phyloP scores from a whole-genome alignment of 1,284 basidiomycete genomes.

The Tremellales sp. region DNA sequence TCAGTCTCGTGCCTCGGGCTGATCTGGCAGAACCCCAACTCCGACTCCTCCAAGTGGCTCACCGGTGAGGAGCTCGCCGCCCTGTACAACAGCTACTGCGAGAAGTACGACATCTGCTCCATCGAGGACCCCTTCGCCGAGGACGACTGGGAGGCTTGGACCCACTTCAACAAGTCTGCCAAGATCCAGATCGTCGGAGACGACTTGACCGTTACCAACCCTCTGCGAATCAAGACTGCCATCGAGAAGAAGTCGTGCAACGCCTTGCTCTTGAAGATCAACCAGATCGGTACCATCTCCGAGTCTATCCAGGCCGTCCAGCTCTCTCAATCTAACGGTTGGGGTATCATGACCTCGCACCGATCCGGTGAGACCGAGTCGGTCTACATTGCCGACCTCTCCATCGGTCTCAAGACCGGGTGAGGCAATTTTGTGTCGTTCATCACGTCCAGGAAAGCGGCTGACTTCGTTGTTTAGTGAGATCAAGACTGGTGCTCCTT shows the following conservation, averaged over 20 bases:
- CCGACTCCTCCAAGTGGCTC: conserved; percentile 94
- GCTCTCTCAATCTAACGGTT: conserved; percentile 91
- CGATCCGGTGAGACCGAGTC: conserved; percentile 96
- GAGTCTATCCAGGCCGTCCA: conserved; percentile 85
- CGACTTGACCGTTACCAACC: conserved; percentile 98
- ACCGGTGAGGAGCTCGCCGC: conserved; percentile 88
- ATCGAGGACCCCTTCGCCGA: conserved; percentile 99
- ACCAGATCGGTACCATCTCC: conserved; percentile 99
- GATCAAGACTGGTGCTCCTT: conserved; percentile 98
- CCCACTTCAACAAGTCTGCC: conserved; percentile 69
- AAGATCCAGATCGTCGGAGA: conserved; percentile 83
- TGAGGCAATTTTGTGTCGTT: conserved; percentile 20
- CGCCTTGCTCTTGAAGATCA: conserved; percentile 96
- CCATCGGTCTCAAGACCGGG: conserved; percentile 76
- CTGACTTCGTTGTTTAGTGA: conserved; percentile 57
- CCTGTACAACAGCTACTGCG: conserved; percentile 77
- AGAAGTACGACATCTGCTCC: conserved; percentile 94
- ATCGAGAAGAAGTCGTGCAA: conserved; percentile 99
- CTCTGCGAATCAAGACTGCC: conserved; percentile 94
- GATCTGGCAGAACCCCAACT: conserved; percentile 90
- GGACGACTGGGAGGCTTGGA: conserved; percentile 99
- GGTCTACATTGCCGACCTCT: conserved; percentile 95
- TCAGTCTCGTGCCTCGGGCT: not conserved
- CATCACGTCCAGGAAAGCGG: not conserved
- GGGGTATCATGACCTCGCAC: conserved; percentile 99